Evolutionary conservation across 495 filamentous ascomycete species (phyloP).

Genomic region (Penicillium paradoxum): DNA sequence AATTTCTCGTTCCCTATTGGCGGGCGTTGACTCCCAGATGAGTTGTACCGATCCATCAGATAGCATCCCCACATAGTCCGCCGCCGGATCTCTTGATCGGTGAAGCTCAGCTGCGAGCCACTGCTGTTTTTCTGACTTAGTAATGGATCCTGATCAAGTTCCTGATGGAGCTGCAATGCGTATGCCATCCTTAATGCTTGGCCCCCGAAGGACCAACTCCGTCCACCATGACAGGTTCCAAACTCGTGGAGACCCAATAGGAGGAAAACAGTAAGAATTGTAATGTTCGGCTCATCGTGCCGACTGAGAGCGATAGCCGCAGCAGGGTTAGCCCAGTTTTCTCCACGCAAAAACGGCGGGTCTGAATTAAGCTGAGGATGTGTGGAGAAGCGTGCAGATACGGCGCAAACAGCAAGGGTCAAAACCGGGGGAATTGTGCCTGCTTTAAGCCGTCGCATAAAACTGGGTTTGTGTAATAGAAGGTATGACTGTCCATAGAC

Average conservation of each 20-base stretch:
- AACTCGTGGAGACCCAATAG: conserved; percentile 92
- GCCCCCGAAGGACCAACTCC: conserved; percentile 92
- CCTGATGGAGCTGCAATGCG: conserved; percentile 87
- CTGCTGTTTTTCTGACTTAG: conserved; percentile 53
- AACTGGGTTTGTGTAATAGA: conserved; percentile 94
- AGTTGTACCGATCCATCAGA: conserved; percentile 95
- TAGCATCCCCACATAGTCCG: conserved; percentile 98
- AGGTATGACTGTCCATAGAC: conserved; percentile 95
- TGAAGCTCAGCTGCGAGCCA: conserved; percentile 70
- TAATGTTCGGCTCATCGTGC: conserved; percentile 94
- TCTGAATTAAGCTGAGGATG: conserved; percentile 81
- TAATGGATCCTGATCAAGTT: conserved; percentile 81
- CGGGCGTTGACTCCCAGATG: conserved; percentile 89
- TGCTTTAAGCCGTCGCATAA: conserved; percentile 74
- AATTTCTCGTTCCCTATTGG: conserved; percentile 87
- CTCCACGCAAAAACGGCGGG: conserved; percentile 84
- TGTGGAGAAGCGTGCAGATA: conserved; percentile 91
- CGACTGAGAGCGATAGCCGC: conserved; percentile 76
- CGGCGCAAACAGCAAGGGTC: conserved; percentile 84
- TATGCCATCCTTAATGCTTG: conserved; percentile 97
- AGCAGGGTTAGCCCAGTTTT: conserved; percentile 81
- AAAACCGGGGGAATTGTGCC: conserved; percentile 77
- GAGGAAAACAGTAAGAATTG: conserved; percentile 81
- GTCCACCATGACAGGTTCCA: conserved; percentile 91
- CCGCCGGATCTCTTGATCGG: conserved; percentile 86